Conservation (phyloP, 345 rosid species). For the Schrenkiella parvula region DNA sequence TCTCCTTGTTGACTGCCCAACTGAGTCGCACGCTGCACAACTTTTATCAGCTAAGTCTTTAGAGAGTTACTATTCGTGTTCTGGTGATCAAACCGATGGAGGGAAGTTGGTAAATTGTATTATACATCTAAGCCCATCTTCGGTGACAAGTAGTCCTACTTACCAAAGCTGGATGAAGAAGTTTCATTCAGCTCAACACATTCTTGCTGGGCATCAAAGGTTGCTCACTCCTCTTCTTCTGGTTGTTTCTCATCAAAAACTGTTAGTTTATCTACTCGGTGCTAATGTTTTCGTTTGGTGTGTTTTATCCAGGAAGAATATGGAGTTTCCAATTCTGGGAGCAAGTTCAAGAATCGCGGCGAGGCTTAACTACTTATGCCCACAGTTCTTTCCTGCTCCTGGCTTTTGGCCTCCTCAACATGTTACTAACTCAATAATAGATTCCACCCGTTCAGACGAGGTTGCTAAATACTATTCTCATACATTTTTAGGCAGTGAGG, state of each 20-base stretch:
- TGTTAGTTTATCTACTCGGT: neutral
- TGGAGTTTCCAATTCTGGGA: slow-evolving; percentile 72
- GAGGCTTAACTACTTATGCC: slow-evolving; percentile 81
- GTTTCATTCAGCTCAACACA: slow-evolving; percentile 68
- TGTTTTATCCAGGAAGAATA: slow-evolving; percentile 57
- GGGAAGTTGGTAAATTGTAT: slow-evolving; percentile 60
- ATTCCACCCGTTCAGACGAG: slow-evolving; percentile 36
- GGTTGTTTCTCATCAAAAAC: slow-evolving; percentile 8
- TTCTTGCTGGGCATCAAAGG: slow-evolving; percentile 89
- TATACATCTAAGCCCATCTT: slow-evolving; percentile 79
- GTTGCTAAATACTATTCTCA: slow-evolving; percentile 39
- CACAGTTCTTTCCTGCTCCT: slow-evolving; percentile 91
- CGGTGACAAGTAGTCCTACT: slow-evolving; percentile 46
- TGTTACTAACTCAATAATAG: slow-evolving; percentile 22
- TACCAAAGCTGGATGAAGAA: slow-evolving; percentile 83
- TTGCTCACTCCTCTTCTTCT: slow-evolving; percentile 24
- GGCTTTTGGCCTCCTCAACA: slow-evolving; percentile 65
- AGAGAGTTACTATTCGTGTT: slow-evolving; percentile 41
- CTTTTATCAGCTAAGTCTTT: slow-evolving; percentile 50
- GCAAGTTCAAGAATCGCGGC: slow-evolving; percentile 82
- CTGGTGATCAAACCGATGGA: slow-evolving; percentile 21
- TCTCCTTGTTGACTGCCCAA: slow-evolving; percentile 83
- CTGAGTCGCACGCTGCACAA: slow-evolving; percentile 54
- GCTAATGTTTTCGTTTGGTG: neutral
- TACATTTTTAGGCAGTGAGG: neutral